phyloP scores from a whole-genome alignment of 2,329 filamentous ascomycete genomes.

The Diaporthe ilicicola region DNA sequence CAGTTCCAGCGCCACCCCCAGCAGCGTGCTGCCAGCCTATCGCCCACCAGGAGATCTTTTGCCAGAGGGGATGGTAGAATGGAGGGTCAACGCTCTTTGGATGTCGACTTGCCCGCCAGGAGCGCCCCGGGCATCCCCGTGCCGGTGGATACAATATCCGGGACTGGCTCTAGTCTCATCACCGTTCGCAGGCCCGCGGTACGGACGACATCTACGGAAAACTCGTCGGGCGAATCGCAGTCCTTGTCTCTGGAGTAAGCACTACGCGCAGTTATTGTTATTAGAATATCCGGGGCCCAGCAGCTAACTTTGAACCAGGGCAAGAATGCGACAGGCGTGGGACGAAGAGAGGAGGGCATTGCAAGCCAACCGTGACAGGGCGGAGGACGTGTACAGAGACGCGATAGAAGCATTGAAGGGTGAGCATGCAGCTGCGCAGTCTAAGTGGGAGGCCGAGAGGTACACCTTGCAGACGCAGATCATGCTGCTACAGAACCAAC shows the following conservation, averaged over 20 bases:
- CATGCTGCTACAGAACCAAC: conserved; percentile 35
- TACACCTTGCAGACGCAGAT: conserved; percentile 39
- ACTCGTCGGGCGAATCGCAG: conserved; percentile 8
- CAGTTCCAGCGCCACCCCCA: conserved; percentile 36
- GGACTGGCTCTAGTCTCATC: conserved; percentile 30
- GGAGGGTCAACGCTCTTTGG: conserved; percentile 30
- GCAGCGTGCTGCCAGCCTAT: conserved; percentile 44
- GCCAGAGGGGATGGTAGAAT: conserved; percentile 5
- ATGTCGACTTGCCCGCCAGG: conserved; percentile 12
- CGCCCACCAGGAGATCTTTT: conserved; percentile 39
- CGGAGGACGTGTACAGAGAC: conserved; percentile 59
- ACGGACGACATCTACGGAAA: conserved; percentile 23
- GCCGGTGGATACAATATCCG: conserved; percentile 31
- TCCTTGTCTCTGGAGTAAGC: conserved; percentile 30
- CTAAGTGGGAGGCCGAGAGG: conserved; percentile 46
- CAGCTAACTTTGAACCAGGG: conserved; percentile 25
- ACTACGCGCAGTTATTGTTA: neutral
- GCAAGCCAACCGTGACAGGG: conserved; percentile 61
- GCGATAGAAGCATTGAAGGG: conserved; percentile 29
- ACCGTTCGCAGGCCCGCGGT: conserved; percentile 31
- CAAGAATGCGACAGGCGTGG: conserved; percentile 57
- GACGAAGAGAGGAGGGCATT: conserved; percentile 62
- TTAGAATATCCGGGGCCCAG: neutral
- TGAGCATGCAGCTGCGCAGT: conserved; percentile 25
- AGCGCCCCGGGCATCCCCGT: conserved; percentile 23